phyloP scores from a whole-genome alignment of 768 basidiomycete genomes.

The Pholiota microspora region DNA sequence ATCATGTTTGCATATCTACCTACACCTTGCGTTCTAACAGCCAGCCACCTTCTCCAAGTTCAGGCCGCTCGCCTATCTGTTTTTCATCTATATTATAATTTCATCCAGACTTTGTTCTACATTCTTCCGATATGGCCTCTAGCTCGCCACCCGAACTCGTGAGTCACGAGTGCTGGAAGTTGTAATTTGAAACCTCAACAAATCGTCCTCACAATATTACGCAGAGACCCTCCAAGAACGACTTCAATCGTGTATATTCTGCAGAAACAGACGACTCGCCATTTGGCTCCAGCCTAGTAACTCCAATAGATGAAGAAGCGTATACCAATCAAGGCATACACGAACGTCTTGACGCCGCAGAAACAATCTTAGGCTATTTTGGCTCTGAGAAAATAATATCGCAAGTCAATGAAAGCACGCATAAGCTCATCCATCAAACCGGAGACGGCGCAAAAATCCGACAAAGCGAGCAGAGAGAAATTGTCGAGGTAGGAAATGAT shows the following conservation, averaged over 20 bases:
- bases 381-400: slow-evolving; percentile 3
- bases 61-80: background rate
- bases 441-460: background rate
- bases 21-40: background rate
- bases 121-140: background rate
- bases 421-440: background rate
- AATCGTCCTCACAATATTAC: background rate
- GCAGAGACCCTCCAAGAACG: background rate
- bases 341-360: slow-evolving; percentile 15
- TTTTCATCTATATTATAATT: background rate
- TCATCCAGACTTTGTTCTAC: no score
- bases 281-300: slow-evolving; percentile 38
- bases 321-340: slow-evolving; percentile 16
- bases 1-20: background rate
- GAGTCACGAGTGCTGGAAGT: background rate
- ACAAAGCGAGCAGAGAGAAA: no score
- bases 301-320: slow-evolving; percentile 37
- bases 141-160: background rate
- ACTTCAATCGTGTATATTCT: slow-evolving; percentile 24
- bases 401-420: background rate
- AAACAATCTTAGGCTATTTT: slow-evolving; percentile 18
- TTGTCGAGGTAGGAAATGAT: no score
- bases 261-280: slow-evolving; percentile 40
- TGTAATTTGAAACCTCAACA: no score
- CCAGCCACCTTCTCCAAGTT: background rate